A percentile compares a stretch with the other conserved stretches of the same genome.
Conservation (phyloP, 2,329 filamentous ascomycete genomes). For the Dryadomyces quercivorus region DNA sequence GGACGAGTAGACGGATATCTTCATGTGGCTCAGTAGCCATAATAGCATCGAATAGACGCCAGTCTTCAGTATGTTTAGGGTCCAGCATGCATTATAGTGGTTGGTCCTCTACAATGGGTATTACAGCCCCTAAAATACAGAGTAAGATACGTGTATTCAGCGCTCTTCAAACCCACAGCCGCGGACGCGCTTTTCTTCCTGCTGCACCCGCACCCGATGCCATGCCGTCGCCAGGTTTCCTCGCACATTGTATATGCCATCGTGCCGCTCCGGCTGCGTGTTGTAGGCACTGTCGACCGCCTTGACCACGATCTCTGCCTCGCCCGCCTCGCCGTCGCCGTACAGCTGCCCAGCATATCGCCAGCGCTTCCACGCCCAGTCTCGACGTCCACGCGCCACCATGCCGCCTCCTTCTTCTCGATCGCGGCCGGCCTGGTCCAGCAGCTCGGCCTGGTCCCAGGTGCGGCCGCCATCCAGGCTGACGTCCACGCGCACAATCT, state of each 20-base stretch:
- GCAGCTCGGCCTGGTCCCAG: slow-evolving; percentile 51
- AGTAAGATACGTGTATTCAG: no score
- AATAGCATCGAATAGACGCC: neutral
- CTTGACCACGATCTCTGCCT: slow-evolving; percentile 48
- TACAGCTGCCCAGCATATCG: slow-evolving; percentile 36
- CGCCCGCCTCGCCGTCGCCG: neutral
- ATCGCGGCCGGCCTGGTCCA: slow-evolving; percentile 27
- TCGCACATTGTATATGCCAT: slow-evolving; percentile 48
- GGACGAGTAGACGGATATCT: neutral
- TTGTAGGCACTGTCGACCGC: slow-evolving; percentile 56
- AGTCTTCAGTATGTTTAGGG: no score
- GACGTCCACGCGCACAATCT: slow-evolving; percentile 55
- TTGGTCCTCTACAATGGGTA: no score
- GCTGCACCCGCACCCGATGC: slow-evolving; percentile 38
- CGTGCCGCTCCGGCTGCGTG: slow-evolving; percentile 49
- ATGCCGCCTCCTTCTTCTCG: neutral
- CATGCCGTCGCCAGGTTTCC: slow-evolving; percentile 57
- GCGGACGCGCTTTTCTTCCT: no score
- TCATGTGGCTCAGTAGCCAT: neutral
- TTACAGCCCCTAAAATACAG: no score
- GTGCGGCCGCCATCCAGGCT: slow-evolving; percentile 49
- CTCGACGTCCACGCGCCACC: slow-evolving; percentile 18
- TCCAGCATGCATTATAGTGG: no score
- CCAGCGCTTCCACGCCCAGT: slow-evolving; percentile 56
- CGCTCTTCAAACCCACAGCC: neutral